Evolutionary conservation across 2,329 filamentous ascomycete genomes (phyloP).

Genomic region (Penicillium sp.): DNA sequence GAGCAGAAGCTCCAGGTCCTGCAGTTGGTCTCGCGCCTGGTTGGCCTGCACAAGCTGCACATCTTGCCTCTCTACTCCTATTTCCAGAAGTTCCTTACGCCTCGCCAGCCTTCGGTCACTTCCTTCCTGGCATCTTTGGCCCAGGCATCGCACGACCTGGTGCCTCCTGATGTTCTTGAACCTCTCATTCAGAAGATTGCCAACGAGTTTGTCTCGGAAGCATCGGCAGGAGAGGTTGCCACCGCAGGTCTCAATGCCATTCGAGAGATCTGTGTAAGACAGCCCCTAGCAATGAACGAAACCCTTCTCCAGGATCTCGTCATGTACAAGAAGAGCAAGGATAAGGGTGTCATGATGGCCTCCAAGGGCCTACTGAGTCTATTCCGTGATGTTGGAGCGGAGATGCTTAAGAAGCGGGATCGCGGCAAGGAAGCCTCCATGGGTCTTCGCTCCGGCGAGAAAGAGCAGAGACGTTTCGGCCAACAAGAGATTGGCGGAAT

Average conservation of each 20-base stretch:
- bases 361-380: slow-evolving; percentile 87
- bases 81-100: slow-evolving; percentile 90
- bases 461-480: slow-evolving; percentile 77
- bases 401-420: slow-evolving; percentile 85
- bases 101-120: slow-evolving; percentile 85
- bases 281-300: slow-evolving; percentile 95
- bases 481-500: slow-evolving; percentile 80
- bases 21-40: slow-evolving; percentile 85
- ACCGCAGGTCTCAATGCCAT: slow-evolving; percentile 93
- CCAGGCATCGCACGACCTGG: slow-evolving; percentile 86
- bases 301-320: slow-evolving; percentile 95
- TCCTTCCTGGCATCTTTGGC: slow-evolving; percentile 91
- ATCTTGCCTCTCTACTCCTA: slow-evolving; percentile 92
- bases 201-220: slow-evolving; percentile 97
- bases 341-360: slow-evolving; percentile 99
- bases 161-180: slow-evolving; percentile 89
- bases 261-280: slow-evolving; percentile 86
- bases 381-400: slow-evolving; percentile 87
- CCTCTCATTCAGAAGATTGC: slow-evolving; percentile 93
- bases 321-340: slow-evolving; percentile 94
- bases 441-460: slow-evolving; percentile 73
- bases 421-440: slow-evolving; percentile 90
- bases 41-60: slow-evolving; percentile 90
- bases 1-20: slow-evolving; percentile 90
- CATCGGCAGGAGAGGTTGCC: slow-evolving; percentile 84